Conservation (phyloP, 2,329 filamentous ascomycete species). For the Phaeoacremonium minimum region DNA sequence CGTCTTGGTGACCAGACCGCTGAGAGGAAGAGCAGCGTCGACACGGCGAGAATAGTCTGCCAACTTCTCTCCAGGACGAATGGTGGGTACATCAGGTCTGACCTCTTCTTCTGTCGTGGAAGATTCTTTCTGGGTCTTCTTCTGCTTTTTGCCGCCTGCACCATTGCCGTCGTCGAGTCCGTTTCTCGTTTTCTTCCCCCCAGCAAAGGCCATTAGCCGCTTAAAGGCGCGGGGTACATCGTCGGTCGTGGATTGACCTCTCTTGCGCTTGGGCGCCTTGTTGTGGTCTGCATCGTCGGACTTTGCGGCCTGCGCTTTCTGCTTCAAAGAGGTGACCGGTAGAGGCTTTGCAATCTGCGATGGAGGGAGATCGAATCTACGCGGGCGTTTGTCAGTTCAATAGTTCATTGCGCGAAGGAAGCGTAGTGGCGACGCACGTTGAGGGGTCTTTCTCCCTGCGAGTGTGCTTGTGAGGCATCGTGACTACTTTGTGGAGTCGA, state of each 20-base stretch:
- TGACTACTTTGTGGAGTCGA: too few relatives aligned
- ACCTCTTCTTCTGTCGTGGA: constrained; percentile 12
- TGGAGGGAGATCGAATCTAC: constrained; percentile 41
- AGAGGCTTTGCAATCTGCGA: constrained; percentile 45
- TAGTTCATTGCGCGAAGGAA: constrained; percentile 6
- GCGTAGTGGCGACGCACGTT: constrained; percentile 32
- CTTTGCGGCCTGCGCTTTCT: constrained; percentile 14
- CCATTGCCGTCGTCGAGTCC: constrained; percentile 67
- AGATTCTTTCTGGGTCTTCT: constrained; percentile 15
- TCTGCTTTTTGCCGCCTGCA: constrained; percentile 23
- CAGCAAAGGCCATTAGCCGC: constrained; percentile 73
- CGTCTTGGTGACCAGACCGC: constrained; percentile 62
- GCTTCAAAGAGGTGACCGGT: constrained; percentile 32
- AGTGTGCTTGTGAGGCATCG: constrained; percentile 87
- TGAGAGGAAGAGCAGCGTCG: constrained; percentile 75
- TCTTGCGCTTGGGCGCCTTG: constrained; percentile 43
- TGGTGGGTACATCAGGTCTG: constrained; percentile 51
- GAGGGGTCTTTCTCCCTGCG: constrained; percentile 53
- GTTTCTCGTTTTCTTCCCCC: constrained; percentile 54
- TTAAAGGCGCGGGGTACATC: constrained; percentile 88
- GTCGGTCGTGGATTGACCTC: constrained; percentile 44
- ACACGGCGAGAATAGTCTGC: constrained; percentile 80
- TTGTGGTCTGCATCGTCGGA: constrained; percentile 25
- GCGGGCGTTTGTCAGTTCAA: constrained; percentile 20
- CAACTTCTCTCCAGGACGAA: constrained; percentile 78